Percentiles rank a stretch among this genome's conserved stretches.
These are phyloP conservation scores for Ceratocystis ficicola DNA, from an alignment of 2,329 filamentous ascomycete species.

Conservation along the genomic window DNA sequence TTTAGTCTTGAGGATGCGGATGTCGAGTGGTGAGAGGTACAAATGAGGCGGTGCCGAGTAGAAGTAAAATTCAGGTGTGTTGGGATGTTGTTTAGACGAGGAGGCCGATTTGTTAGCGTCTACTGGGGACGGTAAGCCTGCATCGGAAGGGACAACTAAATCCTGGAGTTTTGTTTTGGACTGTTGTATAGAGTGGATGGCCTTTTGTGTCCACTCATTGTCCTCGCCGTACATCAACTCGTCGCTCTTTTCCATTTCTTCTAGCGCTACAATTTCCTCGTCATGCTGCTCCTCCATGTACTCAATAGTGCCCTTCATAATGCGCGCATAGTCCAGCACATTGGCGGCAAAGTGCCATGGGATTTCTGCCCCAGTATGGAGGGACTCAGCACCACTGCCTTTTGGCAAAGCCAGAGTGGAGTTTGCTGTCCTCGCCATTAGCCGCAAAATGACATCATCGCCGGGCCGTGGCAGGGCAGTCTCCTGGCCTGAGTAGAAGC, in stretches of 20 bases:
- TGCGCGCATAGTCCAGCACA: slow-evolving; percentile 83
- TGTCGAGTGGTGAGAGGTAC: slow-evolving; percentile 81
- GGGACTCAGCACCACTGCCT: slow-evolving; percentile 56
- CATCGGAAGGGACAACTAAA: slow-evolving; percentile 13
- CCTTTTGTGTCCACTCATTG: slow-evolving; percentile 81
- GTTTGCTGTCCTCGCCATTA: slow-evolving; percentile 68
- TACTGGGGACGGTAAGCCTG: background rate
- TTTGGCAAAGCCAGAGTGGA: slow-evolving; percentile 80
- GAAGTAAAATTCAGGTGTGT: slow-evolving; percentile 44
- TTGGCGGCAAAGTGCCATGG: slow-evolving; percentile 94
- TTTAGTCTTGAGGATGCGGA: slow-evolving; percentile 78
- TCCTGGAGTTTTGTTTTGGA: slow-evolving; percentile 57
- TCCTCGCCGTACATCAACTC: slow-evolving; percentile 86
- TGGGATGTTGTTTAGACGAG: background rate
- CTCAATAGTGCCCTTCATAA: slow-evolving; percentile 85
- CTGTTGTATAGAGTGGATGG: slow-evolving; percentile 59
- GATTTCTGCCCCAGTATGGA: slow-evolving; percentile 60
- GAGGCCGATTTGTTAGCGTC: background rate
- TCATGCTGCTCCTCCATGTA: slow-evolving; percentile 80
- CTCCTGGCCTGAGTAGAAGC: slow-evolving; percentile 86
- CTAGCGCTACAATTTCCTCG: slow-evolving; percentile 61
- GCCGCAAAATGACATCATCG: slow-evolving; percentile 74
- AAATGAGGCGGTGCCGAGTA: slow-evolving; percentile 80
- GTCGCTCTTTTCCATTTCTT: slow-evolving; percentile 72
- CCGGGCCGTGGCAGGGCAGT: slow-evolving; percentile 67